phyloP scores from a whole-genome alignment of 2,329 filamentous ascomycete species.

The Aspergillus sp. region DNA sequence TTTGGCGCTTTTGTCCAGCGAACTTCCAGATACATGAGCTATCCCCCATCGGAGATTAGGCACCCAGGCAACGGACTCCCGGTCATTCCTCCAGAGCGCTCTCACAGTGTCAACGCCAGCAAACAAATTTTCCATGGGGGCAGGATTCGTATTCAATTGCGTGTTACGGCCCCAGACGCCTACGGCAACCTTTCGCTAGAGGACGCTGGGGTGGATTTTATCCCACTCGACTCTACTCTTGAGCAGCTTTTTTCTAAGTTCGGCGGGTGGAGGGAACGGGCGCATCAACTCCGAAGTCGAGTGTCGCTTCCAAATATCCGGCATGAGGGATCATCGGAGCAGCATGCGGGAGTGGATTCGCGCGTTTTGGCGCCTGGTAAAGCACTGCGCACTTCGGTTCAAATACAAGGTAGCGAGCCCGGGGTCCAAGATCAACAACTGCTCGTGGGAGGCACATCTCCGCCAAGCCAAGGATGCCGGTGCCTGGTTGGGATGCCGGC shows the following conservation, averaged over 20 bases:
- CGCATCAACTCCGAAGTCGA: constrained; percentile 4
- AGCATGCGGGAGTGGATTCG: neutral
- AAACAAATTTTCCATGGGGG: constrained; percentile 11
- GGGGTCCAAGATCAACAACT: constrained; percentile 1
- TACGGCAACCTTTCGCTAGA: constrained; percentile 9
- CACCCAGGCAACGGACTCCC: constrained; percentile 18
- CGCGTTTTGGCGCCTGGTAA: neutral
- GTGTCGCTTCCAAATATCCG: constrained; percentile 7
- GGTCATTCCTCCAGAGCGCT: constrained; percentile 18
- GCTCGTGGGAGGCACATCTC: neutral
- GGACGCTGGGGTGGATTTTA: constrained; percentile 8
- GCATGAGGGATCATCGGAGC: constrained; percentile 3
- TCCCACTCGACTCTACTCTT: constrained; percentile 14
- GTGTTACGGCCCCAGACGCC: constrained; percentile 9
- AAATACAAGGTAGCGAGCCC: neutral
- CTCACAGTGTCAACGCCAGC: constrained; percentile 17
- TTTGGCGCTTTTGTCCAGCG: constrained; percentile 17
- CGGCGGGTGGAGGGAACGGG: constrained; percentile 4
- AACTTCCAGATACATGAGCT: constrained; percentile 6
- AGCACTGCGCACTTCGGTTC: neutral
- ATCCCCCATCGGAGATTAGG: constrained; percentile 1
- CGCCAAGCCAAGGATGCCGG: neutral
- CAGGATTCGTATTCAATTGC: constrained; percentile 8
- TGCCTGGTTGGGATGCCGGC: neutral
- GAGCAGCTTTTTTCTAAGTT: constrained; percentile 11